Base-by-base conservation (phyloP, 805 yeast genomes). In the Starmerella kuoi region DNA sequence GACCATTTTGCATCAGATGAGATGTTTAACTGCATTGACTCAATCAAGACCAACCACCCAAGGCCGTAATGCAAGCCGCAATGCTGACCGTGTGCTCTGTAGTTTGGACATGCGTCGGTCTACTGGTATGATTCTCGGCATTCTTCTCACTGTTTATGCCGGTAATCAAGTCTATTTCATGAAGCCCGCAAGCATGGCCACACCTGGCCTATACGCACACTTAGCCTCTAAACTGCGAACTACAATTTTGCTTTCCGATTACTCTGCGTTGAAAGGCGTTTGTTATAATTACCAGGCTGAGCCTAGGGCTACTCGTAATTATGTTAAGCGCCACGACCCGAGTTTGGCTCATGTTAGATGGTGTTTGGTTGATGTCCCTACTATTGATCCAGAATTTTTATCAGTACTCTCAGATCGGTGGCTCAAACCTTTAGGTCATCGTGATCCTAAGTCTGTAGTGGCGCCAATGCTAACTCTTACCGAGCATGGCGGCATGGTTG, bases 401-500 rank as follows among this genome's bases (percentile, higher is more conserved):
- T 94, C 84, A 50, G 78, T 91, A 58, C 66, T 91, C 31, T 76
- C 93, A 11, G 88, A 85, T 49, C 69, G 97, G 44, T 91, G 94
- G 85, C 67, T 91, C 37, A 73, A 77, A 50, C 96, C 97, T 2
- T 61, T 91, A 40, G 98, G 98, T 0, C 85, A 94, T 55, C 71
- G 67, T 41, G 73, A 72, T 40, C 79, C 94, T 0, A 70, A 79
- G 28, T 73, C 75, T 40, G 82, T 85, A 4, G 79, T 86, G 23
- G 78, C 94, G 0, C 99, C 99, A 0, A 72, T 91, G 67, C 66
- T 91, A 34, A 81, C 95, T 0, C 64, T 91, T 38, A 75, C 82
- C 49, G 98, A 91, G 57, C 93, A 86, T 55, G 98, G 98, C 26
- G 99, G 99, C 2, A 83, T 88, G 74, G 86, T 87, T 11, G 76